These are phyloP conservation scores for Niebla homalea DNA, from an alignment of 495 filamentous ascomycete genomes.

Conservation along the genomic window DNA sequence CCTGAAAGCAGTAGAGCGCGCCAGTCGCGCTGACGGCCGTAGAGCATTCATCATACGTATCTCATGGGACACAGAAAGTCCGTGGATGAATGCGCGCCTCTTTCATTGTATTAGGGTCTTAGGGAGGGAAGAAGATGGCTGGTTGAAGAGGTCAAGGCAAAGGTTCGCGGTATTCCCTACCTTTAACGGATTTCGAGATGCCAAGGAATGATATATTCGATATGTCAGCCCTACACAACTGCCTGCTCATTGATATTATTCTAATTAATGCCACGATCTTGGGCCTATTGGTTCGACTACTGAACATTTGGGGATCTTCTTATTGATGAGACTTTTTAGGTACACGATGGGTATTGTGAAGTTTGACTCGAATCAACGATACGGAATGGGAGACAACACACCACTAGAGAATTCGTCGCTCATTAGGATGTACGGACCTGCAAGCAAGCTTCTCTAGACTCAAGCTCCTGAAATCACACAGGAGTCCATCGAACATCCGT, in stretches of 20 bases:
- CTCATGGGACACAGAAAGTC: conserved; percentile 14
- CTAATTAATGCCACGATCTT: too few species aligned
- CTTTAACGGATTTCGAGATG: too few species aligned
- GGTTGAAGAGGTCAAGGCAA: too few species aligned
- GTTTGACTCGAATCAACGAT: background rate
- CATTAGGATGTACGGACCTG: background rate
- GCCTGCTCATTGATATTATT: too few species aligned
- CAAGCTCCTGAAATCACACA: too few species aligned
- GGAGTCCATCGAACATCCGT: too few species aligned
- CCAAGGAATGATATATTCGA: too few species aligned
- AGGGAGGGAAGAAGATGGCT: too few species aligned
- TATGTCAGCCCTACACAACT: too few species aligned
- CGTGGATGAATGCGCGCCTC: conserved; percentile 9
- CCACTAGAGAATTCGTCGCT: conserved; percentile 2
- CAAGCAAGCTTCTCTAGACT: too few species aligned
- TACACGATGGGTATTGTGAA: conserved; percentile 2
- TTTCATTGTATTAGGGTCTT: conserved; percentile 3
- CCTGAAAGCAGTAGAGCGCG: background rate
- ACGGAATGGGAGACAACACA: background rate
- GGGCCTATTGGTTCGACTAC: too few species aligned
- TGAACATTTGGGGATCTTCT: background rate
- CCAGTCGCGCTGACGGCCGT: conserved; percentile 4
- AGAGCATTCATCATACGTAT: conserved; percentile 3
- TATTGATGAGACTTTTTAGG: background rate
- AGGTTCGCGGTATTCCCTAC: too few species aligned